A percentile compares a stretch with the other conserved stretches of the same genome.
Conservation (phyloP, 2,329 filamentous ascomycete species). For the Basipetospora chlamydospora region DNA sequence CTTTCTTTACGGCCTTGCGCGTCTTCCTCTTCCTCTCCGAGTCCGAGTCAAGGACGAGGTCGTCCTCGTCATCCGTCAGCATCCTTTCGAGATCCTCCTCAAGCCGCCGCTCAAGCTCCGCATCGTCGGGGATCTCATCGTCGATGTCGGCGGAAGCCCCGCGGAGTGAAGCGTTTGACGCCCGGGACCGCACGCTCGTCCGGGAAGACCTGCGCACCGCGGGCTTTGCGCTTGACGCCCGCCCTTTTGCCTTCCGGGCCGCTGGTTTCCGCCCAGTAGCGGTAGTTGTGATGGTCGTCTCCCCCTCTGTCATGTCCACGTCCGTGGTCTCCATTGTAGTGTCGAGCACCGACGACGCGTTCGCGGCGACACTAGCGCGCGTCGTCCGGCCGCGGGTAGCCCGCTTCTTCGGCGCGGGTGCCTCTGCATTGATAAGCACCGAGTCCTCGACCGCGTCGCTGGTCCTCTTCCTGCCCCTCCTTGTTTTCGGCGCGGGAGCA, state of each 20-base stretch:
- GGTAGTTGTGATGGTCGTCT: constrained; percentile 12
- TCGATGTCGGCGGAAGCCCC: too few relatives aligned
- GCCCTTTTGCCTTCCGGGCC: too few relatives aligned
- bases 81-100: constrained; percentile 49
- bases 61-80: constrained; percentile 37
- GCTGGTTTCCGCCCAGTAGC: constrained; percentile 21
- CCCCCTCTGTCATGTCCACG: constrained; percentile 1
- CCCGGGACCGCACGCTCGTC: constrained; percentile 30
- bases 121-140: constrained; percentile 39
- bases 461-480: constrained; percentile 45
- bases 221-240: constrained; percentile 20
- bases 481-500: constrained; percentile 18
- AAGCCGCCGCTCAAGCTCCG: constrained; percentile 51
- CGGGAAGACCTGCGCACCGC: constrained; percentile 30
- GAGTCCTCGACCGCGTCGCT: constrained; percentile 45
- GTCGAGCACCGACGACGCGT: background rate
- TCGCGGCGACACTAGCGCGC: background rate
- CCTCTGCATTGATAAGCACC: constrained; percentile 24
- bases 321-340: background rate
- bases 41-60: constrained; percentile 30
- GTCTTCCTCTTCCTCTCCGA: constrained; percentile 18
- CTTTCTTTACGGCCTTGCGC: constrained; percentile 12
- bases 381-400: constrained; percentile 13
- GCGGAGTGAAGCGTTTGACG: constrained; percentile 28
- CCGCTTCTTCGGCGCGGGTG: constrained; percentile 44